phyloP scores from a whole-genome alignment of 495 filamentous ascomycete genomes.

The Articulospora tetracladia region DNA sequence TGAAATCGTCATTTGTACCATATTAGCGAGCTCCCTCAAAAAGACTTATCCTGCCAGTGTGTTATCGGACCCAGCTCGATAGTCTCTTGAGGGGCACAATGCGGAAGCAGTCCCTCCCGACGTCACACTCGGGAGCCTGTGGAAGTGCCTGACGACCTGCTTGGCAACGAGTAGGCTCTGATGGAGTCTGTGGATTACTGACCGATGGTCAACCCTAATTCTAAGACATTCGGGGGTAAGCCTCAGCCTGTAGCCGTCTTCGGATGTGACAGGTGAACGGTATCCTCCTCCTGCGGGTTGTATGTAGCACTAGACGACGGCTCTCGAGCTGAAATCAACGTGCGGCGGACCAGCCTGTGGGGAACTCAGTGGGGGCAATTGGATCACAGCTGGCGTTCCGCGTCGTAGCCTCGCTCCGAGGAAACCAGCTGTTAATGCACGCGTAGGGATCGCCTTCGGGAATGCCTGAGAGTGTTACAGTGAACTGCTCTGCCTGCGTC shows the following conservation, averaged over 20 bases:
- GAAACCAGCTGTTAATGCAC: too few relatives aligned
- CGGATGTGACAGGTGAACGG: constrained; percentile 24
- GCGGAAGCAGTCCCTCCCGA: background rate
- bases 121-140: background rate
- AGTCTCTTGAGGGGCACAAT: too few relatives aligned
- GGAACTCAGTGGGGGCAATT: constrained; percentile 46
- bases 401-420: constrained; percentile 22
- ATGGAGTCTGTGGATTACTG: constrained; percentile 50
- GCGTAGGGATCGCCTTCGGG: too few relatives aligned
- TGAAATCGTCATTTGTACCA: too few relatives aligned
- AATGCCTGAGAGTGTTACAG: too few relatives aligned
- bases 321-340: constrained; percentile 4
- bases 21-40: background rate
- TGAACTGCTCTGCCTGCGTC: constrained; percentile 5
- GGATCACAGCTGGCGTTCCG: constrained; percentile 31
- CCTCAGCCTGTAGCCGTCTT: constrained; percentile 31
- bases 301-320: constrained; percentile 27
- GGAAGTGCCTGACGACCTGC: background rate
- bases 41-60: too few relatives aligned
- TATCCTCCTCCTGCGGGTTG: constrained; percentile 35
- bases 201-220: constrained; percentile 38
- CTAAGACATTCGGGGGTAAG: constrained; percentile 38
- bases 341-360: constrained; percentile 35
- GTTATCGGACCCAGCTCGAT: too few relatives aligned
- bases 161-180: constrained; percentile 16